A percentile compares a stretch with the other conserved stretches of the same genome.
Evolutionary conservation across 2,329 filamentous ascomycete species (phyloP).

Genomic region (Rhinocladiella mackenziei): DNA sequence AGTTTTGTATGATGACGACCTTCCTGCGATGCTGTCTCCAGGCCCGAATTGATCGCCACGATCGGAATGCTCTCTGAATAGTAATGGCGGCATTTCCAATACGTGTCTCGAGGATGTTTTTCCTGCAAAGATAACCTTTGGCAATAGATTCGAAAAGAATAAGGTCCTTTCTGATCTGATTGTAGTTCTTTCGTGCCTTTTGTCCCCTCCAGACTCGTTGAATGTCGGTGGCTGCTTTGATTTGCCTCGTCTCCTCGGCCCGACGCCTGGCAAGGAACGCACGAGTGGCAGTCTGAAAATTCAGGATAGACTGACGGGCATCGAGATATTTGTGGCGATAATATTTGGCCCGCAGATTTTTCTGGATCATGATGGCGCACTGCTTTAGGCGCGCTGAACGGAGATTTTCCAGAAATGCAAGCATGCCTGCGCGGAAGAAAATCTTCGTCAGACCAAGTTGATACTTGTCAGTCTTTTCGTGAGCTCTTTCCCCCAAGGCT

Average conservation of each 20-base stretch:
- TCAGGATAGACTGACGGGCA: slow-evolving; percentile 73
- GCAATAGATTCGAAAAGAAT: slow-evolving; percentile 83
- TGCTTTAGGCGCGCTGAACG: slow-evolving; percentile 86
- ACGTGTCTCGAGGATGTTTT: slow-evolving; percentile 88
- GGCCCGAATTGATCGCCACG: slow-evolving; percentile 67
- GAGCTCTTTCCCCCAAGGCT: slow-evolving; percentile 73
- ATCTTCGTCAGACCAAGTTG: slow-evolving; percentile 97
- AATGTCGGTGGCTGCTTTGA: slow-evolving; percentile 87
- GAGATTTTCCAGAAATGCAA: slow-evolving; percentile 93
- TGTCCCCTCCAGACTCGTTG: slow-evolving; percentile 92
- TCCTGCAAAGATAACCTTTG: slow-evolving; percentile 87
- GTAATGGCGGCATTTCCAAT: slow-evolving; percentile 84
- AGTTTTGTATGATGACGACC: slow-evolving; percentile 80
- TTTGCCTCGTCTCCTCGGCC: slow-evolving; percentile 74
- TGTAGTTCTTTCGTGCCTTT: slow-evolving; percentile 79
- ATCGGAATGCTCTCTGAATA: slow-evolving; percentile 88
- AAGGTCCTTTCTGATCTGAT: slow-evolving; percentile 73
- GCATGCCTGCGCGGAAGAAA: slow-evolving; percentile 98
- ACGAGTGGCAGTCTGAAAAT: slow-evolving; percentile 72
- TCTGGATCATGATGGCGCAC: slow-evolving; percentile 96
- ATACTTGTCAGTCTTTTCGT: slow-evolving; percentile 82
- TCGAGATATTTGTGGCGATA: slow-evolving; percentile 89
- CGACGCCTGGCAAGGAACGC: slow-evolving; percentile 72
- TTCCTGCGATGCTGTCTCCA: slow-evolving; percentile 91
- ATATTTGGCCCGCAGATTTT: slow-evolving; percentile 93